Evolutionary conservation across 352 stramenopile species (phyloP).

Genomic region (Pythium dissimile): DNA sequence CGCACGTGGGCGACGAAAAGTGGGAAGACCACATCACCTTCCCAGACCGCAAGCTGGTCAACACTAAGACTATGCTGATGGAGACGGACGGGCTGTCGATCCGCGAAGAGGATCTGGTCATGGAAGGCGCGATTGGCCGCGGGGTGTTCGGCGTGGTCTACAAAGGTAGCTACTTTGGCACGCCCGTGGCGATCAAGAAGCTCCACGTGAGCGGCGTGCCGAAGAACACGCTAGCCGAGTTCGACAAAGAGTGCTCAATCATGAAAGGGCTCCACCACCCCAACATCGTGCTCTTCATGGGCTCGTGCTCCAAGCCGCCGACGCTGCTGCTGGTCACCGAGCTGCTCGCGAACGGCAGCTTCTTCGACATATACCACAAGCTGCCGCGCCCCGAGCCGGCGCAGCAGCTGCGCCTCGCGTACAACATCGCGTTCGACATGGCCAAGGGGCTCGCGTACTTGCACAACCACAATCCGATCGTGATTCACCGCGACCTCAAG

Average conservation of each 20-base stretch:
- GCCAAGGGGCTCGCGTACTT: conserved; percentile 95
- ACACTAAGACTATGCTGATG: conserved; percentile 32
- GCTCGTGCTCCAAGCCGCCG: conserved; percentile 94
- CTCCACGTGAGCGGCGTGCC: conserved; percentile 71
- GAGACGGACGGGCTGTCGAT: conserved; percentile 75
- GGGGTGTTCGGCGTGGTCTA: conserved; percentile 83
- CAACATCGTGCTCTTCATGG: conserved; percentile 98
- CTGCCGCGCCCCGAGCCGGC: conserved; percentile 43
- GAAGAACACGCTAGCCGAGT: conserved; percentile 80
- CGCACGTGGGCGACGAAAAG: conserved; percentile 69
- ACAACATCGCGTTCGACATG: conserved; percentile 86
- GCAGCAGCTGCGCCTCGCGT: conserved; percentile 62
- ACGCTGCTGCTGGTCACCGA: conserved; percentile 96
- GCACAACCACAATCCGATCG: conserved; percentile 92
- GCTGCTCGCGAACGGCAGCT: conserved; percentile 80
- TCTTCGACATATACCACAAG: conserved; percentile 89
- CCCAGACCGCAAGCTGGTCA: conserved; percentile 73
- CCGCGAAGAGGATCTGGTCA: conserved; percentile 69
- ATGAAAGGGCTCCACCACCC: conserved; percentile 93
- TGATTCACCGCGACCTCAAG: conserved; percentile 78
- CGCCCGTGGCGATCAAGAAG: conserved; percentile 82
- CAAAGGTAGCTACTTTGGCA: conserved; percentile 83
- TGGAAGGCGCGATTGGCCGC: conserved; percentile 66
- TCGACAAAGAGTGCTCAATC: conserved; percentile 83
- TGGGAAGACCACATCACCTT: conserved; percentile 86